Percentiles rank a stretch among this genome's conserved stretches.
Conservation (phyloP, 441 rosid species). For the Erodium chrysanthum region DNA sequence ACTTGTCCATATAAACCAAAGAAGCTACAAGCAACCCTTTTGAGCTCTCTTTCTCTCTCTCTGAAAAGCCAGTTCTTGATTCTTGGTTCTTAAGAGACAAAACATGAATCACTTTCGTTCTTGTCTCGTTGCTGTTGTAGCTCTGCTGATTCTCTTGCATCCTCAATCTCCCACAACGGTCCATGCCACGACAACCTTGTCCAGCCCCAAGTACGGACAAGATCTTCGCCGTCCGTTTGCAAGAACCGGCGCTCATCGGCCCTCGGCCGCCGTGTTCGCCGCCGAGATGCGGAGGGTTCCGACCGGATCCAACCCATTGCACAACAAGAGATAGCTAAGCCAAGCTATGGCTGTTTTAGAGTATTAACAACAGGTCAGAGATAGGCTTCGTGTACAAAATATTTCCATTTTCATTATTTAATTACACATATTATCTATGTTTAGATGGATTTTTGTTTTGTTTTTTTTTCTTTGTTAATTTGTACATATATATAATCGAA, state of each 20-base stretch:
- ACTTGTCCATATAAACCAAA: background rate
- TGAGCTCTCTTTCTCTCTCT: background rate
- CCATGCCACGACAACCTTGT: background rate
- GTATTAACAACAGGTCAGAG: background rate
- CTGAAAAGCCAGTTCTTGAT: background rate
- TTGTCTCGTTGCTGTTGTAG: background rate
- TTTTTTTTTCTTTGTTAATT: no score
- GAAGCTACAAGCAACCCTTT: slow-evolving; percentile 6
- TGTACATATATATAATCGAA: no score
- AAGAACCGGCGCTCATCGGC: background rate
- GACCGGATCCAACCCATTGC: slow-evolving; percentile 1
- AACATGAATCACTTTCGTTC: slow-evolving; percentile 3
- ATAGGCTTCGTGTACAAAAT: background rate
- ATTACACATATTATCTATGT: background rate
- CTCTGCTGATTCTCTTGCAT: background rate
- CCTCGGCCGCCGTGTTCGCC: background rate
- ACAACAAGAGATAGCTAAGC: slow-evolving; percentile 5
- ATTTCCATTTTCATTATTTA: background rate
- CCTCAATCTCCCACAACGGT: background rate
- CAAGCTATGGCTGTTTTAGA: background rate
- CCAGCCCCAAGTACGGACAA: background rate
- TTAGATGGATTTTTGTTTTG: no score
- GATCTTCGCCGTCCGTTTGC: background rate
- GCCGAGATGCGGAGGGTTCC: background rate
- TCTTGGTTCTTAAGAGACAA: background rate